Percentiles rank a stretch among this genome's conserved stretches.
phyloP scores from a whole-genome alignment of 495 filamentous ascomycete genomes.

The Apiosordaria backusii region DNA sequence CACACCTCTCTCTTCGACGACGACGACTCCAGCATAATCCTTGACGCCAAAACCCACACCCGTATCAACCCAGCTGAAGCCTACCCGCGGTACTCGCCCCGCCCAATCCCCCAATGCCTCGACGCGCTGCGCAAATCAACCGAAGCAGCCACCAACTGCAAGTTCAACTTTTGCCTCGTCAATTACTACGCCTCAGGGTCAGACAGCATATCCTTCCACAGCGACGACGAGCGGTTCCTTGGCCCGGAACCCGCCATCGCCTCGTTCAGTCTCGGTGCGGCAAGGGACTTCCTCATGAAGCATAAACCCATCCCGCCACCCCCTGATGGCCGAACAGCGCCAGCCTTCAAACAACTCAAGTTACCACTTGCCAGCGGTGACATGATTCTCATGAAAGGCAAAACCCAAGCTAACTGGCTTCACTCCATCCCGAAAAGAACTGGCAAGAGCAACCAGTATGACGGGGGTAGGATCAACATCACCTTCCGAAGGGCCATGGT shows the following conservation, averaged over 20 bases:
- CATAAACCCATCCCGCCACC: constrained; percentile 52
- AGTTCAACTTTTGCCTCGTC: constrained; percentile 70
- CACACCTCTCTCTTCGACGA: constrained; percentile 49
- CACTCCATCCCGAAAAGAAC: constrained; percentile 71
- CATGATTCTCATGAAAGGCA: constrained; percentile 68
- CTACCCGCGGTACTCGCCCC: constrained; percentile 54
- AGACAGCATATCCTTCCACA: constrained; percentile 72
- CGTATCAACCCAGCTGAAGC: constrained; percentile 31
- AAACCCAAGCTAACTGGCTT: constrained; percentile 67
- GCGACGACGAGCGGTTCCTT: constrained; percentile 72
- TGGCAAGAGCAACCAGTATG: constrained; percentile 47
- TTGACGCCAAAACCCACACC: constrained; percentile 46
- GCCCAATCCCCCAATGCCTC: constrained; percentile 65
- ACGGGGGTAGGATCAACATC: constrained; percentile 67
- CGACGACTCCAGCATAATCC: constrained; percentile 30
- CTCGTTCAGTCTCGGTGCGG: constrained; percentile 63
- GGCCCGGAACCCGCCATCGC: constrained; percentile 65
- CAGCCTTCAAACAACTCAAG: constrained; percentile 48
- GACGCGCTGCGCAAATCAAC: constrained; percentile 52
- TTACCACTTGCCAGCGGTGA: constrained; percentile 60
- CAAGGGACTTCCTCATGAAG: constrained; percentile 67
- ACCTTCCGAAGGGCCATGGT: constrained; percentile 65
- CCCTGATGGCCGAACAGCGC: constrained; percentile 14
- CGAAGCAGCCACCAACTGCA: constrained; percentile 55
- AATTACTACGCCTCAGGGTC: constrained; percentile 71